phyloP scores from a whole-genome alignment of 2,329 filamentous ascomycete genomes.

The Didymella keratinophila region DNA sequence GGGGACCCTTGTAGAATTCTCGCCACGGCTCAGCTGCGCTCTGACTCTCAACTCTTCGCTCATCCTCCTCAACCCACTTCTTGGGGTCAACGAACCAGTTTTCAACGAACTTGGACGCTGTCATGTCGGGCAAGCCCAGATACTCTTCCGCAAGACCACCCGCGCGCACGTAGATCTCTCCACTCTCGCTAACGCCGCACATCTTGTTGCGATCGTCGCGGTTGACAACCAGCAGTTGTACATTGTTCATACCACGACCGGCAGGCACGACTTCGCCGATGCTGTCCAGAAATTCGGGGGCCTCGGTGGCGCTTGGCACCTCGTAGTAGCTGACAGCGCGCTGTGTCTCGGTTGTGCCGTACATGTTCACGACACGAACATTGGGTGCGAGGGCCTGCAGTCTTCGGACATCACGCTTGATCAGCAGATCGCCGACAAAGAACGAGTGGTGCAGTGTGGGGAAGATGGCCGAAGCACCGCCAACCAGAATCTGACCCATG shows the following conservation, averaged over 20 bases:
- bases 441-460: conserved; percentile 80
- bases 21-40: conserved; percentile 75
- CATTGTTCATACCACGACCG: conserved; percentile 85
- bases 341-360: conserved; percentile 86
- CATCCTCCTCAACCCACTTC: conserved; percentile 72
- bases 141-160: conserved; percentile 87
- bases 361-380: conserved; percentile 82
- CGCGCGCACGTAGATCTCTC: conserved; percentile 84
- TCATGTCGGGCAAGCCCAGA: conserved; percentile 68
- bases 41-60: conserved; percentile 58
- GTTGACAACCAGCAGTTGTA: conserved; percentile 62
- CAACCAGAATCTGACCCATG: conserved; percentile 95
- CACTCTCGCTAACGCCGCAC: conserved; percentile 81
- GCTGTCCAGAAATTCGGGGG: conserved; percentile 69
- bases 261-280: conserved; percentile 82
- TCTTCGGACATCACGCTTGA: conserved; percentile 79
- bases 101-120: conserved; percentile 74
- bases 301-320: conserved; percentile 70
- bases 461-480: conserved; percentile 79
- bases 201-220: conserved; percentile 58
- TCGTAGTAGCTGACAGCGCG: conserved; percentile 84
- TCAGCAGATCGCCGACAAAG: conserved; percentile 91
- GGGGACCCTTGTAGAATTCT: conserved; percentile 77
- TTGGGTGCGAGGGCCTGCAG: conserved; percentile 81
- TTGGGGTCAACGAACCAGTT: conserved; percentile 87